These are phyloP conservation scores for Colletotrichum sp. DNA, from an alignment of 2,329 filamentous ascomycete species.

Conservation along the genomic window DNA sequence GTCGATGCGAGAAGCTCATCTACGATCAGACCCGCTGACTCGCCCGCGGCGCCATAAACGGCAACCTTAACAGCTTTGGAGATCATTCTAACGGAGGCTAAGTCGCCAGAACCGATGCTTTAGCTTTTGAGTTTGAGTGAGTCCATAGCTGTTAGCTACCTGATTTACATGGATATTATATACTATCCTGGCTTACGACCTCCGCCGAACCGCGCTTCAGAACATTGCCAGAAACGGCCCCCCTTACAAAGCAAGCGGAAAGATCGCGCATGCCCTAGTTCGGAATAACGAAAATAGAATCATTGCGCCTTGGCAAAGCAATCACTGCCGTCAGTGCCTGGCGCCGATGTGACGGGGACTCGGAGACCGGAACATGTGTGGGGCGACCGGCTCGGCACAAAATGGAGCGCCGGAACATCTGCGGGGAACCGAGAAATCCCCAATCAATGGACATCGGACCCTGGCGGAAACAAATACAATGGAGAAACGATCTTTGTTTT, in stretches of 20 bases:
- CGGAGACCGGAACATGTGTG: not conserved
- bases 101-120: too few relatives aligned
- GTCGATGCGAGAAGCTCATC: not conserved
- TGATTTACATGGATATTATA: not conserved
- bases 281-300: not conserved
- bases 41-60: not conserved
- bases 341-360: not conserved
- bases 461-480: not conserved
- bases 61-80: not conserved
- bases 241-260: not conserved
- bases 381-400: not conserved
- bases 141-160: too few relatives aligned
- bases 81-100: not conserved
- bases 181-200: not conserved
- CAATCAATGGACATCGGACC: not conserved
- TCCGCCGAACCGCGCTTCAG: too few relatives aligned
- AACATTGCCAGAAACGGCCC: not conserved
- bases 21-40: not conserved
- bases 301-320: accelerated
- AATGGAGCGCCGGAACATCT: not conserved
- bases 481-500: not conserved
- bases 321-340: accelerated
- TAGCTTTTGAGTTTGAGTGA: too few relatives aligned
- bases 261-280: not conserved
- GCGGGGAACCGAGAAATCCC: not conserved